Conservation (phyloP, 2,329 filamentous ascomycete species). For the Mollisia scopiformis region DNA sequence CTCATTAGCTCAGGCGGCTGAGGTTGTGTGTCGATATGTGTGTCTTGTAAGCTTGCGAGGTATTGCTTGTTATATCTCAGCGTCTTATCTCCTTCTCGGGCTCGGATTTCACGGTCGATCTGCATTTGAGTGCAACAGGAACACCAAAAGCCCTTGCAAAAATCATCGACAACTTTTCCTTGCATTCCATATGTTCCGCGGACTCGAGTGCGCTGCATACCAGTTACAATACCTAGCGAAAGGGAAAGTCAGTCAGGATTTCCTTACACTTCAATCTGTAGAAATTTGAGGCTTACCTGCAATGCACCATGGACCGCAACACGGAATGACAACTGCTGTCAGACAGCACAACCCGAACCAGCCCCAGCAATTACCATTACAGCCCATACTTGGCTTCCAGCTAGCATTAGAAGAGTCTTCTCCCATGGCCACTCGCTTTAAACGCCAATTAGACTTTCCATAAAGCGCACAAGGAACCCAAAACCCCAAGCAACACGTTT, state of each 20-base stretch:
- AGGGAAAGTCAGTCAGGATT: background rate
- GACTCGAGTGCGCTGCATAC: constrained; percentile 40
- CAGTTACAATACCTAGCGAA: constrained; percentile 14
- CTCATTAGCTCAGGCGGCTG: constrained; percentile 22
- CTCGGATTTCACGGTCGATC: constrained; percentile 47
- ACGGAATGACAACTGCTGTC: too few relatives aligned
- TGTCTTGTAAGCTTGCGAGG: background rate
- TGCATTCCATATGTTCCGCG: constrained; percentile 46
- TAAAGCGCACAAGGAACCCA: constrained; percentile 48
- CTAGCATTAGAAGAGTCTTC: constrained; percentile 42
- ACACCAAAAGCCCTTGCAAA: constrained; percentile 42
- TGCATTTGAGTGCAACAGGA: constrained; percentile 45
- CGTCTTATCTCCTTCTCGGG: constrained; percentile 39
- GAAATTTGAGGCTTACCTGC: background rate
- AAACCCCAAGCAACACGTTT: constrained; percentile 42
- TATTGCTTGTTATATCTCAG: constrained; percentile 9
- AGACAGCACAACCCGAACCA: constrained; percentile 36
- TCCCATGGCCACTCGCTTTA: constrained; percentile 40
- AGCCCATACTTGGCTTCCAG: constrained; percentile 38
- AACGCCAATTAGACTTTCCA: constrained; percentile 46
- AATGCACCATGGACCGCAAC: background rate
- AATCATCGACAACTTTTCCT: constrained; percentile 40
- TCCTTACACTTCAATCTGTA: background rate
- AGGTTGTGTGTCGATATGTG: constrained; percentile 14
- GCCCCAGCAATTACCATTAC: constrained; percentile 43